Percentiles rank a stretch among this genome's conserved stretches.
phyloP scores from a whole-genome alignment of 2,329 filamentous ascomycete genomes.

The Colletotrichum orchidophilum region DNA sequence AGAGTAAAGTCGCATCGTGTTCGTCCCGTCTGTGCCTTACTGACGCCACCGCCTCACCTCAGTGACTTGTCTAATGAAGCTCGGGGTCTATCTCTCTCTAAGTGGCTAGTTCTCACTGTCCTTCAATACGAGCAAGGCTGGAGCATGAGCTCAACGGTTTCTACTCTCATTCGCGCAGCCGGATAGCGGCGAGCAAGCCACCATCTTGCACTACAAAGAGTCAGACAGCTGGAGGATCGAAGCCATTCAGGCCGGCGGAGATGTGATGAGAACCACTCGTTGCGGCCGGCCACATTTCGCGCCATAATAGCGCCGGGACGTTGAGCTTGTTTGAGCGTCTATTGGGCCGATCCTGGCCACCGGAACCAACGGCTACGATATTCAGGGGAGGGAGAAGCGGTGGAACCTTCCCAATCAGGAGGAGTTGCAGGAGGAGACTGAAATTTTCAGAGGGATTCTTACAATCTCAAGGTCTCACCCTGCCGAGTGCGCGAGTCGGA shows the following conservation, averaged over 20 bases:
- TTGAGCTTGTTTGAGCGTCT: conserved; percentile 21
- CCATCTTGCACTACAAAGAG: not conserved
- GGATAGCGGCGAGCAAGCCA: not conserved
- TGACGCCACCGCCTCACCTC: not conserved
- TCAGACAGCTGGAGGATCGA: not conserved
- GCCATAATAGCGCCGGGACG: conserved; percentile 25
- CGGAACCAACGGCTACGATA: conserved; percentile 17
- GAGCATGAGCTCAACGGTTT: not conserved
- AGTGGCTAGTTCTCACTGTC: not conserved
- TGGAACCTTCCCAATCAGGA: conserved; percentile 8
- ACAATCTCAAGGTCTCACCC: not conserved
- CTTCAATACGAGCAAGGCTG: conserved; percentile 16
- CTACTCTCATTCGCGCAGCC: not conserved
- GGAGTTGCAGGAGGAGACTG: not conserved
- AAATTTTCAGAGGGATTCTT: not conserved
- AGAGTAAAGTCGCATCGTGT: conserved; percentile 1
- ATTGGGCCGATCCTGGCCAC: conserved; percentile 27
- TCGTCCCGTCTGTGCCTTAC: not conserved
- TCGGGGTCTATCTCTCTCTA: not conserved
- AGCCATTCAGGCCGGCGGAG: not conserved
- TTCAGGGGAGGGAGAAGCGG: conserved; percentile 14
- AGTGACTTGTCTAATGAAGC: not conserved
- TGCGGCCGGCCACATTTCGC: conserved; percentile 6
- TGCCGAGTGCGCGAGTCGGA: not conserved
- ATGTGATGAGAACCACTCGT: conserved; percentile 16